phyloP scores from a whole-genome alignment of 352 stramenopile species.

The Globisporangium recalcitrans region DNA sequence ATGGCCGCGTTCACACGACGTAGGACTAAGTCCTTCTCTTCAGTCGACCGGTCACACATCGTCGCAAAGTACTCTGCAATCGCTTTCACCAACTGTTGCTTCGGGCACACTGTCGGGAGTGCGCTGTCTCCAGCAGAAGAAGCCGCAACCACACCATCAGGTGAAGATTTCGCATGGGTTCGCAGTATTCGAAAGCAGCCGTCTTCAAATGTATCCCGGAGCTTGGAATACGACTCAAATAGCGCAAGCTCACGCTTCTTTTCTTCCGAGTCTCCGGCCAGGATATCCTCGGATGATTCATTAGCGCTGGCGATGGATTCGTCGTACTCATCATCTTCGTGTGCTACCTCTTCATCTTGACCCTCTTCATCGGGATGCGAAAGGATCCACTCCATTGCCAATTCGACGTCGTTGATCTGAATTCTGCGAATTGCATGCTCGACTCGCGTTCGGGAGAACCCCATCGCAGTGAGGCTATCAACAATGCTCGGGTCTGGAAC shows the following conservation, averaged over 20 bases:
- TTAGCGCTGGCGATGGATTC: neutral
- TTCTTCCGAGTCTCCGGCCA: constrained; percentile 17
- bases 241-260: constrained; percentile 46
- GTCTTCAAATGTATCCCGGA: constrained; percentile 59
- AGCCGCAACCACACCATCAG: neutral
- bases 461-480: constrained; percentile 93
- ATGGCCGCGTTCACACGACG: constrained; percentile 43
- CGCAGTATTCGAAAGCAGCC: constrained; percentile 64
- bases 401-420: constrained; percentile 89
- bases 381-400: constrained; percentile 96
- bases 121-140: neutral
- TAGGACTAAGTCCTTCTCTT: constrained; percentile 52
- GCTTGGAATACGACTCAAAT: constrained; percentile 37
- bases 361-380: constrained; percentile 81
- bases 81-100: constrained; percentile 47
- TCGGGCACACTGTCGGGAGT: constrained; percentile 21
- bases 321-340: constrained; percentile 25
- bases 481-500: constrained; percentile 88
- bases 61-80: constrained; percentile 69
- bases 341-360: constrained; percentile 24
- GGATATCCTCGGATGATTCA: neutral
- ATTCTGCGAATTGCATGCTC: constrained; percentile 87
- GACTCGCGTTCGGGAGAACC: constrained; percentile 88
- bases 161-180: constrained; percentile 24
- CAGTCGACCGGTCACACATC: constrained; percentile 47